Base-by-base conservation (phyloP, 257 asterid genomes). In the Linaria vulgaris region DNA sequence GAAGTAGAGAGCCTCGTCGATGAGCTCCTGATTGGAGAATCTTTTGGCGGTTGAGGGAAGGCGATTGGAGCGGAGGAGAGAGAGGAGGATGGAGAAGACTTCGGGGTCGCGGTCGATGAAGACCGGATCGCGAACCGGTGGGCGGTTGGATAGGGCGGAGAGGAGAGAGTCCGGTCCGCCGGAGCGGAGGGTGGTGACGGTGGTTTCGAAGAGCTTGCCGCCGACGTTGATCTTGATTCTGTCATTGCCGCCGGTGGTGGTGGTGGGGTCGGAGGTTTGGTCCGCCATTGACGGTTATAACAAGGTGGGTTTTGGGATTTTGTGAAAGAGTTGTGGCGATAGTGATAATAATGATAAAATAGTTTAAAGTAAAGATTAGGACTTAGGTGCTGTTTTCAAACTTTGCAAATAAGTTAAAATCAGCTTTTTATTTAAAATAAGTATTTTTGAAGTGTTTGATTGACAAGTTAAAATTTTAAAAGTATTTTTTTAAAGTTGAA, bases 31-130 rank as follows among this genome's bases (percentile, higher is more conserved):
- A 47, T 79, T 85, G 61, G 95, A 79, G 83, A 88, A 89, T 69
- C 86, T 81, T n/a, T 74, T 79, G 68, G 95, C 85, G 47, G 90
- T 73, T n/a, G 94, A 89, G 12, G 99, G 97, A 14, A 92, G 90
- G 79, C 94, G 90, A 59, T 77, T 82, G 65, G 96, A 80, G 5
- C 97, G 94, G 76, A 92, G 97, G 54, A 92, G 96, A 50, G 95
- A 84, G 67, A 92, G 95, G 66, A 92, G 83, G 57, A 71, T 65
- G 64, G 99, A 79, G 83, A 92, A 92, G 17, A 90, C 78, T 17
- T 87, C 97, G 6, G 97, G 99, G 80, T 92, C 97, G 3, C 99
- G 96, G 82, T 92, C 99, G 56, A 92, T 87, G 83, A 92, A 92
- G 19, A 92, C 76, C 17, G 94, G 83, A 0, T 79, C 82, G 25